These are phyloP conservation scores for Potentilla sterilis DNA, from an alignment of 306 rosid genomes.

Conservation along the genomic window DNA sequence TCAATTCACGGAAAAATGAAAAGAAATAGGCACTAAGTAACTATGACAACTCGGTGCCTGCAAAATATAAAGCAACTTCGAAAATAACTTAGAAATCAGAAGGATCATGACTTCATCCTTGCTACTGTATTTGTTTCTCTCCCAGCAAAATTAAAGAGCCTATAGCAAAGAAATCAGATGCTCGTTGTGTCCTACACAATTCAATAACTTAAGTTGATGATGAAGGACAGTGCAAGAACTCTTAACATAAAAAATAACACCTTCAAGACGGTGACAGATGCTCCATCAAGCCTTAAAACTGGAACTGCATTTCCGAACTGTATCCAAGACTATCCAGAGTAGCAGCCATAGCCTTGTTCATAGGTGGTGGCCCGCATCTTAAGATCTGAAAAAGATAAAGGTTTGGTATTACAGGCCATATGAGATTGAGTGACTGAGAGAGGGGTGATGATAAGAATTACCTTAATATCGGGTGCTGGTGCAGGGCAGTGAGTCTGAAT, in stretches of 20 bases:
- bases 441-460: not conserved
- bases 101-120: not conserved
- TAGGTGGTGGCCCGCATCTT: constrained; percentile 58
- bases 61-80: not conserved
- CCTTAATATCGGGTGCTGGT: constrained; percentile 49
- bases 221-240: too few species aligned
- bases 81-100: too few species aligned
- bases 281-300: constrained; percentile 36
- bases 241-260: too few species aligned
- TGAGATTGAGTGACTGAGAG: not conserved
- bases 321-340: constrained; percentile 40
- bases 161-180: not conserved
- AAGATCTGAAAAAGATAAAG: constrained; percentile 30
- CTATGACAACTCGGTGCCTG: not conserved
- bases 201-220: not conserved
- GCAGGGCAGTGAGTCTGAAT: constrained; percentile 48
- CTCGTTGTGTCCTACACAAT: not conserved
- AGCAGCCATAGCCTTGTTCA: constrained; percentile 56
- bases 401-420: not conserved
- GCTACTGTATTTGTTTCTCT: too few species aligned
- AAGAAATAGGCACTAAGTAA: too few species aligned
- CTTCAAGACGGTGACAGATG: too few species aligned
- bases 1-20: too few species aligned
- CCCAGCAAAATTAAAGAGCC: not conserved
- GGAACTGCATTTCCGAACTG: constrained; percentile 43